Conservation (phyloP, 495 filamentous ascomycete species). For the Penicillium salamii region DNA sequence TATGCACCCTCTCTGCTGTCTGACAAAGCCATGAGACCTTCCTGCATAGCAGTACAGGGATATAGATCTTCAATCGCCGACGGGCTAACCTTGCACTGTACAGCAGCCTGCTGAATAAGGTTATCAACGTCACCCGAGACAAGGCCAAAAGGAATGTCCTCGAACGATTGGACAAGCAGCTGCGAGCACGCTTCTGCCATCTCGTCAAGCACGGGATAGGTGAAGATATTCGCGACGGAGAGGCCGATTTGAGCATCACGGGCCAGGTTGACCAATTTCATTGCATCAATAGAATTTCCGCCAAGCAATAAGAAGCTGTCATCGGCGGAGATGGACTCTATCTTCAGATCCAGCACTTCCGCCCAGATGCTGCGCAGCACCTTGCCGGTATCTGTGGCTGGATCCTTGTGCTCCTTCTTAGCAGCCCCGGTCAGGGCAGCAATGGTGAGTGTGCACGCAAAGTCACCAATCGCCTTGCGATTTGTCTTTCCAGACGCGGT, state of each 20-base stretch:
- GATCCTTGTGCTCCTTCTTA: slow-evolving; percentile 4
- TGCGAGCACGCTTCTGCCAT: slow-evolving; percentile 30
- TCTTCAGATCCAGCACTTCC: slow-evolving; percentile 22
- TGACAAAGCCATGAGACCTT: slow-evolving; percentile 17
- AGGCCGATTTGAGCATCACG: slow-evolving; percentile 5
- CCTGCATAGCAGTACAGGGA: slow-evolving; percentile 24
- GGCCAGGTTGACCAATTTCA: slow-evolving; percentile 21
- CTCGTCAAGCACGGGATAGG: slow-evolving; percentile 30
- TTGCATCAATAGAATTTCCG: slow-evolving; percentile 57
- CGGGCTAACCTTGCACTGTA: slow-evolving; percentile 8
- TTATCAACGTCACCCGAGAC: slow-evolving; percentile 14
- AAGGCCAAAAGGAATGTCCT: slow-evolving; percentile 11
- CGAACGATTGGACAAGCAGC: slow-evolving; percentile 2
- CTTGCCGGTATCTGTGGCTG: slow-evolving; percentile 15
- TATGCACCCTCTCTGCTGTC: slow-evolving; percentile 37
- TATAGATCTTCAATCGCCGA: slow-evolving; percentile 29
- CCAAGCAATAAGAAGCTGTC: slow-evolving; percentile 54
- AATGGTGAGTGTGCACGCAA: slow-evolving; percentile 11
- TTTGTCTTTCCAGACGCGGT: slow-evolving; percentile 52
- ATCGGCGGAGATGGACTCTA: slow-evolving; percentile 34
- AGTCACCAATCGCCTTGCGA: slow-evolving; percentile 39
- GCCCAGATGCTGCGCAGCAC: slow-evolving; percentile 36
- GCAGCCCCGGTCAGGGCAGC: slow-evolving; percentile 14
- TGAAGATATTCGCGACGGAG: slow-evolving; percentile 29
- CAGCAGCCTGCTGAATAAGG: slow-evolving; percentile 10